phyloP scores from a whole-genome alignment of 2,329 filamentous ascomycete genomes.

The Phymatotrichopsis omnivora region DNA sequence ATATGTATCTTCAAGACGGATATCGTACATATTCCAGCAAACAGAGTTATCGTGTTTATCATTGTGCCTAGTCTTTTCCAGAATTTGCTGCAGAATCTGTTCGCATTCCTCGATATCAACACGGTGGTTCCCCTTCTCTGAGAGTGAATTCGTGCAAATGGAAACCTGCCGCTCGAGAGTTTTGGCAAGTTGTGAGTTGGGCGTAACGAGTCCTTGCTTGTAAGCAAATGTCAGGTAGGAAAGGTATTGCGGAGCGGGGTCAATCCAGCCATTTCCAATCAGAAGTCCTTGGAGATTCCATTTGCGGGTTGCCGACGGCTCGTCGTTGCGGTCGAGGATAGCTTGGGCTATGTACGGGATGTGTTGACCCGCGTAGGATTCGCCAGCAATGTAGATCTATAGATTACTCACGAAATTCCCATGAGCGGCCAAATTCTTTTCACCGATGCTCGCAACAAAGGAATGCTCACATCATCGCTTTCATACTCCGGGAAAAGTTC shows the following conservation, averaged over 20 bases:
- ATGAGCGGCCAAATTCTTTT: too few relatives aligned
- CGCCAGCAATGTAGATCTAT: slow-evolving; percentile 92
- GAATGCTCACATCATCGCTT: slow-evolving; percentile 67
- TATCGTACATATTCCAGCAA: slow-evolving; percentile 96
- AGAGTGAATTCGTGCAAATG: slow-evolving; percentile 54
- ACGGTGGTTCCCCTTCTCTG: slow-evolving; percentile 47
- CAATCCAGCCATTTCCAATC: slow-evolving; percentile 97
- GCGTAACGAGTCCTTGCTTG: slow-evolving; percentile 60
- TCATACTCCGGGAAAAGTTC: slow-evolving; percentile 82
- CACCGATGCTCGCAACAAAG: neutral
- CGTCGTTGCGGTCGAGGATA: slow-evolving; percentile 76
- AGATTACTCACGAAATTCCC: slow-evolving; percentile 6
- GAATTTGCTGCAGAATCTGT: slow-evolving; percentile 59
- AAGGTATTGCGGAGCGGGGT: slow-evolving; percentile 78
- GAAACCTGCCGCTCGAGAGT: slow-evolving; percentile 59
- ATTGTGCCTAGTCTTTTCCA: slow-evolving; percentile 52
- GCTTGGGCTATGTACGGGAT: slow-evolving; percentile 94
- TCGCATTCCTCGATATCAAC: slow-evolving; percentile 69
- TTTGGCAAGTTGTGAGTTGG: slow-evolving; percentile 53
- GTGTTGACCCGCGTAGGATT: slow-evolving; percentile 93
- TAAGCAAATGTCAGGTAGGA: slow-evolving; percentile 76
- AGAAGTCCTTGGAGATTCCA: slow-evolving; percentile 81
- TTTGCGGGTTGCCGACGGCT: slow-evolving; percentile 16
- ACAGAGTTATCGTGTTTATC: slow-evolving; percentile 44
- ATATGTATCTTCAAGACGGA: slow-evolving; percentile 69